phyloP scores from a whole-genome alignment of 148 eudicot genomes.

The Amaranthus hypochondriacus region DNA sequence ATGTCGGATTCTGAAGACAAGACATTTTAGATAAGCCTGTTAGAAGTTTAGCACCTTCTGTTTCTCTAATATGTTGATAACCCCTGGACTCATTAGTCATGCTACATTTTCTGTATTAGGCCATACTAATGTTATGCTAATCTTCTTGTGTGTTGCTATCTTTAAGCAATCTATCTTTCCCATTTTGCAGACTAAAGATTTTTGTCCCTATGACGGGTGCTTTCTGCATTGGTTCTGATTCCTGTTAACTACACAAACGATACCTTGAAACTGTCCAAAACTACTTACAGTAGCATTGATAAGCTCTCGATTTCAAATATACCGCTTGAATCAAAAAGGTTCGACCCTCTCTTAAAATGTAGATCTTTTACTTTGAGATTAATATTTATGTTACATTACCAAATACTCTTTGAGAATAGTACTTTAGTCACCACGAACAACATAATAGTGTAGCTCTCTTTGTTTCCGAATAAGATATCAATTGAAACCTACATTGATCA shows the following conservation, averaged over 20 bases:
- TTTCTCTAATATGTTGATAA: neutral
- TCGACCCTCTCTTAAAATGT: conserved; percentile 10
- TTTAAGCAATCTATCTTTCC: conserved; percentile 3
- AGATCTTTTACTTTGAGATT: neutral
- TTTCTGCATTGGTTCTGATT: conserved; percentile 53
- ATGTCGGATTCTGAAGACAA: too few species aligned
- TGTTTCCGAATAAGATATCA: too few species aligned
- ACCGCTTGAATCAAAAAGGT: conserved; percentile 65
- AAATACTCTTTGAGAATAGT: too few species aligned
- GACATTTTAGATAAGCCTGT: too few species aligned
- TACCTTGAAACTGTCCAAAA: conserved; percentile 36
- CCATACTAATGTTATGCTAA: neutral
- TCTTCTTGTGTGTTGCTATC: conserved; percentile 3
- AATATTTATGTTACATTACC: neutral
- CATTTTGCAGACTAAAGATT: conserved; percentile 73
- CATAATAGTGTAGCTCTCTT: too few species aligned
- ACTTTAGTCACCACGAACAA: too few species aligned
- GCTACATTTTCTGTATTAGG: neutral
- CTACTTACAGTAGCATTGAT: conserved; percentile 60
- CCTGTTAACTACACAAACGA: conserved; percentile 82
- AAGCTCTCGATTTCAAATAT: conserved; percentile 85
- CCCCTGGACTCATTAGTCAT: neutral
- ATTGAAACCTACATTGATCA: too few species aligned
- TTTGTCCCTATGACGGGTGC: conserved; percentile 67
- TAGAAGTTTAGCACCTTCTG: neutral